Percentiles rank a stretch among this genome's conserved stretches.
Conservation (phyloP, 2,329 filamentous ascomycete genomes). For the Arthrobotrys entomopaga region DNA sequence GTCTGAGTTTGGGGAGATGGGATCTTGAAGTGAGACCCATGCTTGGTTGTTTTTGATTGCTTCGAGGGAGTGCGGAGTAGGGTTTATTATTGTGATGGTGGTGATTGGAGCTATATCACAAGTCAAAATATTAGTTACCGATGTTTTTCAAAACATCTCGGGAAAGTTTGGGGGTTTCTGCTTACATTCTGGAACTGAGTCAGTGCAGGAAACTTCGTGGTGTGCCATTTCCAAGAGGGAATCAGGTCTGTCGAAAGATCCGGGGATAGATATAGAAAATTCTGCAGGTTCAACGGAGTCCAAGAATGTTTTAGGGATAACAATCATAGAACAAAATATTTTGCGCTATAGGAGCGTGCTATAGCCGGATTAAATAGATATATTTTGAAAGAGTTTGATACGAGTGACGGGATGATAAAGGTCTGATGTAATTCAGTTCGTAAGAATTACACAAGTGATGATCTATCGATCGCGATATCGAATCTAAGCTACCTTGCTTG, state of each 20-base stretch:
- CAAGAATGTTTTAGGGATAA: constrained; percentile 6
- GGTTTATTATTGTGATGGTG: constrained; percentile 49
- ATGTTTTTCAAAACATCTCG: not conserved
- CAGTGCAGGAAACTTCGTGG: not conserved
- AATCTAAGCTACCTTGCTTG: too few relatives aligned
- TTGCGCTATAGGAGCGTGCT: too few relatives aligned
- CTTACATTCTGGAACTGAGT: constrained; percentile 10
- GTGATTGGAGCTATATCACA: constrained; percentile 9
- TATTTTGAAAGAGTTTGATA: constrained; percentile 7
- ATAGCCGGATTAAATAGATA: too few relatives aligned
- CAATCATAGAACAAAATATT: constrained; percentile 2
- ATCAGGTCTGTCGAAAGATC: constrained; percentile 1
- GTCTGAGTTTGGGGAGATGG: constrained; percentile 36
- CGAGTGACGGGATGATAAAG: not conserved
- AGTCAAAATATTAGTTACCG: not conserved
- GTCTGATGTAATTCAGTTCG: too few relatives aligned
- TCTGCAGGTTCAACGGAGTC: constrained; percentile 1
- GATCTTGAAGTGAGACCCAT: constrained; percentile 38
- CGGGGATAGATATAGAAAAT: constrained; percentile 4
- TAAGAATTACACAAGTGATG: too few relatives aligned
- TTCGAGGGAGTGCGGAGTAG: constrained; percentile 31
- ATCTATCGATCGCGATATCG: not conserved
- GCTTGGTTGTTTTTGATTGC: constrained; percentile 48
- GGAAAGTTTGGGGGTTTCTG: not conserved
- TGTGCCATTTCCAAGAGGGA: constrained; percentile 1